Conservation (phyloP, 2,329 filamentous ascomycete genomes). For the Colletotrichum sp. region DNA sequence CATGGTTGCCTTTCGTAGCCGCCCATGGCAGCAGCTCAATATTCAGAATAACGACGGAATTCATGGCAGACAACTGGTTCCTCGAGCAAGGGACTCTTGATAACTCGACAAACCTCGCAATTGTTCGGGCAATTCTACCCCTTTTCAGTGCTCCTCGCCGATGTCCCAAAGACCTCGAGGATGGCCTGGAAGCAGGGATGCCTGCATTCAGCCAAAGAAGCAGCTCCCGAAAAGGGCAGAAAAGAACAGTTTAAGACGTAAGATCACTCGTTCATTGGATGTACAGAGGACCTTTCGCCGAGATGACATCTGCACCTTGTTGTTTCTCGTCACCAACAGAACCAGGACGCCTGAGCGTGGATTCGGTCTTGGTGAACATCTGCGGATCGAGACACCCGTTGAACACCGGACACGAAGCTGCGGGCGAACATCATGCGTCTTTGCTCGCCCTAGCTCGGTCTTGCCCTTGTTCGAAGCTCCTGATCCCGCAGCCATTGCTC, state of each 20-base stretch:
- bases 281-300: background rate
- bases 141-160: background rate
- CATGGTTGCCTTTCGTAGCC: slow-evolving; percentile 12
- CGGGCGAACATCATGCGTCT: background rate
- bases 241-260: background rate
- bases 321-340: slow-evolving; percentile 18
- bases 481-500: slow-evolving; percentile 1
- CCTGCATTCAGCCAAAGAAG: background rate
- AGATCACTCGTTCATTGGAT: background rate
- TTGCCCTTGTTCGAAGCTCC: background rate
- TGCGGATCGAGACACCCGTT: slow-evolving; percentile 18
- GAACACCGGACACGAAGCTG: background rate
- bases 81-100: background rate
- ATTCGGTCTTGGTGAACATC: background rate
- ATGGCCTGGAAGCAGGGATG: background rate
- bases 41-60: background rate
- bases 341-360: background rate
- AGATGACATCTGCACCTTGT: slow-evolving; percentile 22
- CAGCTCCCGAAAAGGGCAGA: background rate
- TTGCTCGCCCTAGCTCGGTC: background rate
- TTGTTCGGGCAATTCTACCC: background rate
- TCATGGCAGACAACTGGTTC: background rate
- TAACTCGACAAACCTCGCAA: background rate
- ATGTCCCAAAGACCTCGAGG: background rate
- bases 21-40: background rate